Percentiles rank a stretch among this genome's conserved stretches.
Conservation (phyloP, 106 monocot species). For the Allium cepa region DNA sequence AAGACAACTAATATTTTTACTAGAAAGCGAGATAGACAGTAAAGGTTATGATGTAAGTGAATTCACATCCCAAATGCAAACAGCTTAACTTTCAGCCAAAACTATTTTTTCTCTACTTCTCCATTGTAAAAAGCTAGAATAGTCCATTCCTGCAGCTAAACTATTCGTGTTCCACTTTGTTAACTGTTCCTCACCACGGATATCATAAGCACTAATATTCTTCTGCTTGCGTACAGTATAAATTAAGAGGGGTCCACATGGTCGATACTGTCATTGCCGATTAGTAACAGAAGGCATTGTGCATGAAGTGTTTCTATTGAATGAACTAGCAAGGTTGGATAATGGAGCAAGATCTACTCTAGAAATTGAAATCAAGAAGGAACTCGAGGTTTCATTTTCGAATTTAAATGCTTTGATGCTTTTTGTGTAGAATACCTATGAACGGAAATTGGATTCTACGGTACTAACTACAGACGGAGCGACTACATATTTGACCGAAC, state of each 20-base stretch:
- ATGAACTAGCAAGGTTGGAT: constrained; percentile 70
- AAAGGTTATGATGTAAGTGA: too few species aligned
- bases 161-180: constrained; percentile 87
- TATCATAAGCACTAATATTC: constrained; percentile 58
- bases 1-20: too few species aligned
- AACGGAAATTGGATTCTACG: constrained; percentile 70
- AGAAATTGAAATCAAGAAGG: constrained; percentile 26
- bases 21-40: too few species aligned
- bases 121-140: too few species aligned
- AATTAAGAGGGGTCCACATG: too few species aligned
- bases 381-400: constrained; percentile 29
- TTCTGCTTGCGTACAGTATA: constrained; percentile 44
- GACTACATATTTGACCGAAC: constrained; percentile 80
- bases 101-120: too few species aligned
- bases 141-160: too few species aligned
- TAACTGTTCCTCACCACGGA: constrained; percentile 79
- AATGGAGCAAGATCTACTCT: constrained; percentile 37
- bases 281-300: too few species aligned
- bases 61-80: too few species aligned
- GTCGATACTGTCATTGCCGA: too few species aligned
- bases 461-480: constrained; percentile 84
- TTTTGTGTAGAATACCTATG: constrained; percentile 87
- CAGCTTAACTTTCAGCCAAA: too few species aligned
- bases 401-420: constrained; percentile 45
- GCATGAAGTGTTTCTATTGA: too few species aligned